These are phyloP conservation scores for Amauroascus niger DNA, from an alignment of 2,329 filamentous ascomycete species.

Conservation along the genomic window DNA sequence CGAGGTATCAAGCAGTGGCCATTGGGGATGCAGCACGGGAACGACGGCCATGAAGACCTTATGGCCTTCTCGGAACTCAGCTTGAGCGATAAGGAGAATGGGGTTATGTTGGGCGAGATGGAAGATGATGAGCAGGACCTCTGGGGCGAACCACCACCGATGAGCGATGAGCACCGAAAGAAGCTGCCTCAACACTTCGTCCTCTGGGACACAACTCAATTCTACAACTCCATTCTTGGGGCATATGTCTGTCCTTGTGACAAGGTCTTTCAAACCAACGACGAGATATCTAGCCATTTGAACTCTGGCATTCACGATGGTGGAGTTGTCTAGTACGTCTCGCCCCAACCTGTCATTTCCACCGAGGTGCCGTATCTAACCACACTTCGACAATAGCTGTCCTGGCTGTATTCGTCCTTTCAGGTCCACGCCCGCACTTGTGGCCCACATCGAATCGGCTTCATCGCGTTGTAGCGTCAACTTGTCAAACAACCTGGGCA, in stretches of 20 bases:
- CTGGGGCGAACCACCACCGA: conserved; percentile 1
- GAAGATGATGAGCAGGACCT: background rate
- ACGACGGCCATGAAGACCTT: conserved; percentile 15
- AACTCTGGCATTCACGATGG: conserved; percentile 20
- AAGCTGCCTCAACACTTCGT: conserved; percentile 2
- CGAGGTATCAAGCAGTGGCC: conserved; percentile 23
- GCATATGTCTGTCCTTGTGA: conserved; percentile 31
- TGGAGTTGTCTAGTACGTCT: conserved; percentile 20
- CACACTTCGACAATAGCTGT: conserved; percentile 25
- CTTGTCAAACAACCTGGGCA: conserved; percentile 23
- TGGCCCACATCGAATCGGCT: conserved; percentile 35
- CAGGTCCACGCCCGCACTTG: conserved; percentile 29
- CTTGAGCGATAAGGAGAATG: background rate
- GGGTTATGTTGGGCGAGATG: background rate
- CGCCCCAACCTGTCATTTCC: background rate
- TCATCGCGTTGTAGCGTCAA: conserved; percentile 30
- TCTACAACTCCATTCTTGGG: conserved; percentile 24
- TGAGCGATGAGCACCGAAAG: background rate
- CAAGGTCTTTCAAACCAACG: conserved; percentile 19
- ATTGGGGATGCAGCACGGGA: background rate
- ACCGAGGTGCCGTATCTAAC: background rate
- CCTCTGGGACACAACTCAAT: conserved; percentile 25
- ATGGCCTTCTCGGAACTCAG: conserved; percentile 18
- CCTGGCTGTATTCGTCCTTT: conserved; percentile 33
- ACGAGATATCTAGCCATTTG: conserved; percentile 30